phyloP scores from a whole-genome alignment of 352 stramenopile genomes.

The Pythium catenulatum region DNA sequence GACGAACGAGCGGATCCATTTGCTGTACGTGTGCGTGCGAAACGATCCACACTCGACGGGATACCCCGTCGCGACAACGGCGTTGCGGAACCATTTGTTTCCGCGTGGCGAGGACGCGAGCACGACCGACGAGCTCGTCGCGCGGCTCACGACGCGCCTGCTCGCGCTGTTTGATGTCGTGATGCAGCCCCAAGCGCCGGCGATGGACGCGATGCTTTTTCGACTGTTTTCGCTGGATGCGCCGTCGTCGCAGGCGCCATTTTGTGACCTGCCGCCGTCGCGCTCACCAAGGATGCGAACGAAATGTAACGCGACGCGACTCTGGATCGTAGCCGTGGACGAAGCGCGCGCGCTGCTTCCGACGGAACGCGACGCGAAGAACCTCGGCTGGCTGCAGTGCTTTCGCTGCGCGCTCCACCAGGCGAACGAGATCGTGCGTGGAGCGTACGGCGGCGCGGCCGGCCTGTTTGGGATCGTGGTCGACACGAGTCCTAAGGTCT shows the following conservation, averaged over 20 bases:
- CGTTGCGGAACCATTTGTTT: neutral
- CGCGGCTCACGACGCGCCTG: neutral
- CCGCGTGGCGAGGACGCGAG: neutral
- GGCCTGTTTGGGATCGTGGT: slow-evolving; percentile 68
- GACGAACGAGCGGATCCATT: neutral
- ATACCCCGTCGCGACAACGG: neutral
- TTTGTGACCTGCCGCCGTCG: too few relatives aligned
- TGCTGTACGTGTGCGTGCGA: slow-evolving; percentile 13
- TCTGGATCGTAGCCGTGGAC: slow-evolving; percentile 1
- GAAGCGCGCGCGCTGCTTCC: neutral
- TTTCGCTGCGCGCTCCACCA: neutral
- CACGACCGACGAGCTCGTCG: too few relatives aligned
- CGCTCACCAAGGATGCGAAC: too few relatives aligned
- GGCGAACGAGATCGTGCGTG: neutral
- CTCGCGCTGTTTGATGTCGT: neutral
- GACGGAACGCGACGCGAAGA: neutral
- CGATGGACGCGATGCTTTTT: too few relatives aligned
- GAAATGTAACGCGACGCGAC: too few relatives aligned
- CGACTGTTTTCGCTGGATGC: too few relatives aligned
- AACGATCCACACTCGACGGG: neutral
- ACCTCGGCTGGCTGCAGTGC: neutral
- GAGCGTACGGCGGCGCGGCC: neutral
- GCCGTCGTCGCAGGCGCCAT: too few relatives aligned
- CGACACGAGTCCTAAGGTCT: slow-evolving; percentile 41
- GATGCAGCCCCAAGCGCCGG: too few relatives aligned